Evolutionary conservation across 1,284 basidiomycete genomes (phyloP), one percentile per base, ranked within the genome.

Genomic region (Tylopilus sp.): DNA sequence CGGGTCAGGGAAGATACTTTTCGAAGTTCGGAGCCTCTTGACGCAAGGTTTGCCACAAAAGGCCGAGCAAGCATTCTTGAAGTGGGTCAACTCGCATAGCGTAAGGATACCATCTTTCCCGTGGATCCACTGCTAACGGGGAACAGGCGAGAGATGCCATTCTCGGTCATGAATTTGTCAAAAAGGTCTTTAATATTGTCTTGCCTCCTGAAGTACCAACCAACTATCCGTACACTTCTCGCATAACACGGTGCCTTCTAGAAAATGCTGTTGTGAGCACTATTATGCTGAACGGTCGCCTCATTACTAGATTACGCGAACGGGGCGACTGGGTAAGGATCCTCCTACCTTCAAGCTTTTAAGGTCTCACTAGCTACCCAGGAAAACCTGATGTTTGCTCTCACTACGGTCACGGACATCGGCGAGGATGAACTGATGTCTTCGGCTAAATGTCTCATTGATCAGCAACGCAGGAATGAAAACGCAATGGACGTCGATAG

Each of bases 241-340:
- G 88, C 63, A 82, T 90, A 49, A 78, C 88, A n/a, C 80, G 80
- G 44, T 82, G 83, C 73, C 81, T 93, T 32, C 77, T 94, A 7
- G 81, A 86, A 72, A 81, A 79, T 61, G 78, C 83, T 5, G 80
- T 85, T 6, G 84, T 92, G 22, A 88, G 84, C 62, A 82, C 85
- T 41, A 82, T 80, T 36, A 91, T 93, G 89, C 70, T 92, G 18
- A 80, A 86, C 3, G 84, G 83, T 26, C 89, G 87, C 5, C 73
- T 93, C 22, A 69, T 93, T 38, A 79, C 80, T 16, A 81, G 81
- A 8, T 75, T 94, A 49, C 79, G 82, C 53, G 73, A 81, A 60
- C 84, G 82, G 63, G 81, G 82, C 55, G 92, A 93, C 71, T 93
- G 91, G 92, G 92, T 92, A 73, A 64, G 86, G 51, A 57, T 57